Evolutionary conservation across 164 flowering plant genomes (phyloP), one percentile per base, ranked within the genome.

Genomic region (Aristolochia californica): DNA sequence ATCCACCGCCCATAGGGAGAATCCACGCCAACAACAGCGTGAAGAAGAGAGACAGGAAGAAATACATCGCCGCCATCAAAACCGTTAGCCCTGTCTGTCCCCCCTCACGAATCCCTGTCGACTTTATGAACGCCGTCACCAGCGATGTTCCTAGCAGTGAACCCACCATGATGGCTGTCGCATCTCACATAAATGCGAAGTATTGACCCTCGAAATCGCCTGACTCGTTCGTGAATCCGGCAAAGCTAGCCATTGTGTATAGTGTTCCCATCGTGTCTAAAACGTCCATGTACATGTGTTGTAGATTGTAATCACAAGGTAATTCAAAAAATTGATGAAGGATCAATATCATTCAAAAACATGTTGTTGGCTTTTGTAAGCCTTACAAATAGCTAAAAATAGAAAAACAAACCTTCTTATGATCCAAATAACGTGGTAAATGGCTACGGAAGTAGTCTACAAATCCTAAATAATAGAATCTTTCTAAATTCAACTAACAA

Each of bases 1-100:
- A 16, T 93, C 98, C 57, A 91, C 95, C 51, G 98, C 98, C 96
- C 98, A 91, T 38, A n/a, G 96, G 66, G 43, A 96, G 98, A 8
- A 88, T 88, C 18, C 93, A 84, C 9, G 98, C 93, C 68, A 91
- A 60, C 55, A 91, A 43, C 38, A 96, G 98, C 69, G 98, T 88
- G 58, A 91, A 75, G 71, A 91, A 88, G 17, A 91, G 69, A 4
- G 96, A 80, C 55, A 83, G 48, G 43, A 81, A 69, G 59, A 91
- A 91, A 30, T 81, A 88, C 34, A 65, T 78, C 1, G 84, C 87
- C 51, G 72, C 93, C 14, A 91, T 83, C 28, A 88, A 16, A 52
- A 95, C 95, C 61, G 98, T 91, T 34, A 91, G 30, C 13, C 98
- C 98, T 43, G 98, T 91, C 63, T 95, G 43, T 7, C 98, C 96